Base-by-base conservation (phyloP, 805 yeast species). In the Hemisphaericaspora nanyangensis region DNA sequence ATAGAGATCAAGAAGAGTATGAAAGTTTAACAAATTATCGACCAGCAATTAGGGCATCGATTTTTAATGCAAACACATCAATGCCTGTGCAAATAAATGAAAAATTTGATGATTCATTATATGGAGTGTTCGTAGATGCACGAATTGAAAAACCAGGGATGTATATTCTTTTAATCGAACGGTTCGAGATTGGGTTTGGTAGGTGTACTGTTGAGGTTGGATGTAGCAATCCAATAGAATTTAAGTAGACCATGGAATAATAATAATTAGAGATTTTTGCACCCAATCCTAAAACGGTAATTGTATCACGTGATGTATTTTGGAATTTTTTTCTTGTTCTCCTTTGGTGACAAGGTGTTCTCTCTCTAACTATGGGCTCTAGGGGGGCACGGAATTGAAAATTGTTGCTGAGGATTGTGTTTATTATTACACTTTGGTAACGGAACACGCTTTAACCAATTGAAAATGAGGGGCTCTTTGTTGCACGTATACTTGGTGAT, bases 131-230 rank as follows among this genome's bases (percentile, higher is more conserved):
- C 45, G 49, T 68, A 13, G 65, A 65, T 31, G 55, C 60, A 33
- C 29, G 30, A 4, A 31, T 61, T 3, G 50, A 51, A 0, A 42
- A 39, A 3, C 55, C 59, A 2, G 68, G 61, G 0, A 45, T 42
- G 5, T 69, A 71, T 39, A 56, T 72, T 4, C 42, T 75, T 7
- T 50, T 75, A 17, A 54, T 72, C n/a, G 80, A 75, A 46, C 48
- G 80, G 29, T 70, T 75, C 41, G 80, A 75, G 43, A 47, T 53
- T 5, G 80, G 80, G 0, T 37, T 45, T 4, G 80, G 76, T 6
- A 46, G 44, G 3, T 49, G 69, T 17, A 43, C 57, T 6, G 61
- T 74, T 1, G 63, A 61, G 12, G 51, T 70, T 25, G 80, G 77
- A 3, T 49, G 46, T 20, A 44, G 39, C 30, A 47, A 43, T 11